Evolutionary conservation across 2,329 filamentous ascomycete species (phyloP).

Genomic region (Passalora sequoiae): DNA sequence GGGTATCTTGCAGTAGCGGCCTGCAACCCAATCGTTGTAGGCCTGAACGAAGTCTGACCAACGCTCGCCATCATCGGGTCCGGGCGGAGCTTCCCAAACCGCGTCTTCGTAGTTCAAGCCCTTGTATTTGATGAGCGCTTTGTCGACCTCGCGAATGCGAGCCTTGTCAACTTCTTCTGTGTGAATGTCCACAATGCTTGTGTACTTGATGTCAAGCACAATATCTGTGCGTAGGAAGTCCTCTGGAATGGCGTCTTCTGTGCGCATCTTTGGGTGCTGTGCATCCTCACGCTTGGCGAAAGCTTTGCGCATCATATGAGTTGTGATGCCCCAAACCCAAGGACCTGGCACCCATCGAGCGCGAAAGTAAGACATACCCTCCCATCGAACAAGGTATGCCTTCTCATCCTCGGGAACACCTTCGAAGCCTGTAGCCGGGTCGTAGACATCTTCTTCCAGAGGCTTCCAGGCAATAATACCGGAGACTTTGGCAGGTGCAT

Average conservation of each 20-base stretch:
- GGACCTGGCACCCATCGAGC: conserved; percentile 82
- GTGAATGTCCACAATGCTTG: conserved; percentile 52
- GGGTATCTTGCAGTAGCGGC: conserved; percentile 65
- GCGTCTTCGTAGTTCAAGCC: conserved; percentile 85
- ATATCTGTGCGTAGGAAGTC: conserved; percentile 83
- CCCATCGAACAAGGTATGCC: conserved; percentile 91
- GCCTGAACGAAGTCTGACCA: conserved; percentile 78
- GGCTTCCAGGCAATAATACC: conserved; percentile 87
- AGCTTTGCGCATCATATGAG: conserved; percentile 60
- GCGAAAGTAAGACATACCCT: conserved; percentile 70
- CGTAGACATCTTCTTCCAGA: conserved; percentile 52
- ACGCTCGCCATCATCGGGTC: conserved; percentile 56
- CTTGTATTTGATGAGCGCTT: conserved; percentile 83
- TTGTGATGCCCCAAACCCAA: conserved; percentile 75
- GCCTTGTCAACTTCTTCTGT: conserved; percentile 65
- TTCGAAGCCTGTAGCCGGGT: conserved; percentile 48
- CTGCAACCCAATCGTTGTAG: conserved; percentile 79
- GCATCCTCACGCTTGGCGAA: conserved; percentile 68
- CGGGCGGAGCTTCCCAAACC: conserved; percentile 81
- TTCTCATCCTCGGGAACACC: conserved; percentile 69
- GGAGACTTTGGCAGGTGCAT: conserved; percentile 62
- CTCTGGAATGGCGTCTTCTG: conserved; percentile 77
- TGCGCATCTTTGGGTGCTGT: conserved; percentile 61
- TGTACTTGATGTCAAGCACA: conserved; percentile 74
- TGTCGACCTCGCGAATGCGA: conserved; percentile 65